Evolutionary conservation across 495 filamentous ascomycete genomes (phyloP).

Genomic region (Aspergillus haitiensis): DNA sequence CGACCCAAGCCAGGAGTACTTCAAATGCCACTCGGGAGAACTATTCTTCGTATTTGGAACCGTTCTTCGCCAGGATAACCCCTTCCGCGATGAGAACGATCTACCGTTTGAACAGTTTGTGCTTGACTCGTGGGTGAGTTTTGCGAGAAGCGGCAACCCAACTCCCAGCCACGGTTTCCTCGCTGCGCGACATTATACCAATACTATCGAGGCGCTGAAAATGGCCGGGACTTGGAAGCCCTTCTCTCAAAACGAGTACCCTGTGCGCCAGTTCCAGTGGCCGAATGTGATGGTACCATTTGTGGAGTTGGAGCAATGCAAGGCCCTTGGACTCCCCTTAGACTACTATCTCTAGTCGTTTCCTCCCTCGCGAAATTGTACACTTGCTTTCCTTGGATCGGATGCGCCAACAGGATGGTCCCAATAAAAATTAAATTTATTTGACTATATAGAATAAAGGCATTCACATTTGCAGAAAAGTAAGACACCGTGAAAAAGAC

Average conservation of each 20-base stretch:
- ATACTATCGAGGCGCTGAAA: background rate
- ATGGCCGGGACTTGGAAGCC: background rate
- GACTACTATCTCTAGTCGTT: background rate
- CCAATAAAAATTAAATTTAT: too few relatives aligned
- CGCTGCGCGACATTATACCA: background rate
- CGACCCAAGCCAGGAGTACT: slow-evolving; percentile 30
- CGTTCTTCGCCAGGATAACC: slow-evolving; percentile 19
- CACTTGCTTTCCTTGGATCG: too few relatives aligned
- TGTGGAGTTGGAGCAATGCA: background rate
- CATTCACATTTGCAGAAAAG: background rate
- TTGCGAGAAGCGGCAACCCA: slow-evolving; percentile 24
- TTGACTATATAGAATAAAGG: too few relatives aligned
- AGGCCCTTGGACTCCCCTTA: background rate
- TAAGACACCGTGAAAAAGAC: background rate
- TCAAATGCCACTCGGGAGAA: slow-evolving; percentile 34
- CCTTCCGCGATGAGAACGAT: slow-evolving; percentile 28
- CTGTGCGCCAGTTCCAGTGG: background rate
- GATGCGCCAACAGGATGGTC: too few relatives aligned
- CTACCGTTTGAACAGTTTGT: slow-evolving; percentile 30
- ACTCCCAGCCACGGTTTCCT: slow-evolving; percentile 13
- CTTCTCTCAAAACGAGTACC: background rate
- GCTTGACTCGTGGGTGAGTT: slow-evolving; percentile 32
- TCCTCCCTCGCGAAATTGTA: too few relatives aligned
- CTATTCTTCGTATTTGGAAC: slow-evolving; percentile 31
- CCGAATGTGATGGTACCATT: background rate